Evolutionary conservation across 1,284 basidiomycete species (phyloP), one percentile per base, ranked within the genome.

Genomic region (Trametes hirsuta): DNA sequence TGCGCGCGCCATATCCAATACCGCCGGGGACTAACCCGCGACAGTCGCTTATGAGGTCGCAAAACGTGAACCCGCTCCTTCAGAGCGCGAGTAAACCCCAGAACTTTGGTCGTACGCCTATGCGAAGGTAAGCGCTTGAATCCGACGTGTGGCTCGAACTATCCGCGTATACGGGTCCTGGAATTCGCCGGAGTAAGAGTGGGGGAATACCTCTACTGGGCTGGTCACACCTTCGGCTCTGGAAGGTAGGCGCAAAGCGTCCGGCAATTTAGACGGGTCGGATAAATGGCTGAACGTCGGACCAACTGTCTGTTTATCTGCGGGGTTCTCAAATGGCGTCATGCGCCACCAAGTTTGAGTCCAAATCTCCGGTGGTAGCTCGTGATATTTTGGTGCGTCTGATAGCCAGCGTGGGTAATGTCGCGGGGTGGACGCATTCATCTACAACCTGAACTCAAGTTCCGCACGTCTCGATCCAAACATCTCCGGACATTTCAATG

Each of bases 51-150:
- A 83, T 85, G 74, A 79, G 86, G 40, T 86, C 88, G 0, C 87
- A 88, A 70, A 87, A 84, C 63, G 62, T 74, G 45, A 91, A 91
- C 67, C 81, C 87, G 0, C 74, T 91, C 6, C 73, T 90, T n/a
- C 82, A 84, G 69, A 91, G 90, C 65, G 83, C 83, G 1, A 83
- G 79, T 34, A 90, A 93, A 67, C 79, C 80, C 9, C 64, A 59
- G 56, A 84, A 77, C 51, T 86, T 84, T 72, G 90, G 90, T 0
- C 78, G 85, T 58, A 94, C 91, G n/a, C 91, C 93, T 4, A 75
- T 89, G 66, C 84, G 84, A 51, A 84, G 80, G 90, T 91, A 70
- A 75, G 86, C 76, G 14, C 51, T 34, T 25, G 14, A 1, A 1
- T 34, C 24, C 30, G n/a, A 6, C 8, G n/a, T 22, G 4, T 24